Conservation (phyloP, 2,329 filamentous ascomycete species). For the Penicillium sp. region DNA sequence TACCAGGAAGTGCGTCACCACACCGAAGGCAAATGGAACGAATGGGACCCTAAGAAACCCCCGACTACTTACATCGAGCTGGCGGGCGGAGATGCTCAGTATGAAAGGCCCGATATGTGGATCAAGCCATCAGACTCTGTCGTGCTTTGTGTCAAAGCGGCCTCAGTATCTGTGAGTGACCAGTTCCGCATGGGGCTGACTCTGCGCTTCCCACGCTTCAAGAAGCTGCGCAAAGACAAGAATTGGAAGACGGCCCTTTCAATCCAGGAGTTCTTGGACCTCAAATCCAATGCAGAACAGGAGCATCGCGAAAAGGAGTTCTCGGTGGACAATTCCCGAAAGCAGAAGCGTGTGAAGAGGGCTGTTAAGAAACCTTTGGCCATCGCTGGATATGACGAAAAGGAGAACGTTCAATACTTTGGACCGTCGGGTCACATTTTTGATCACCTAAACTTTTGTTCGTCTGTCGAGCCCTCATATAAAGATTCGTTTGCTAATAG, state of each 20-base stretch:
- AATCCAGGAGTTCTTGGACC: slow-evolving; percentile 71
- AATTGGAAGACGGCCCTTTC: slow-evolving; percentile 79
- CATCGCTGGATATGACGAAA: slow-evolving; percentile 69
- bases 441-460: slow-evolving; percentile 73
- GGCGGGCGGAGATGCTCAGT: slow-evolving; percentile 72
- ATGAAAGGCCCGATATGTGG: slow-evolving; percentile 86
- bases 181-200: slow-evolving; percentile 77
- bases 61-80: slow-evolving; percentile 79
- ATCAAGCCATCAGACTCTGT: slow-evolving; percentile 87
- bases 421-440: slow-evolving; percentile 68
- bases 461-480: slow-evolving; percentile 7
- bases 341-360: slow-evolving; percentile 60
- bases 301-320: slow-evolving; percentile 73
- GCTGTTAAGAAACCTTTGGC: slow-evolving; percentile 67
- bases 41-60: slow-evolving; percentile 77
- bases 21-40: slow-evolving; percentile 88
- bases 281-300: slow-evolving; percentile 70
- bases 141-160: slow-evolving; percentile 85
- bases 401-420: slow-evolving; percentile 54
- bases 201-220: slow-evolving; percentile 88
- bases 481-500: slow-evolving; percentile 5
- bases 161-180: slow-evolving; percentile 72
- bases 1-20: slow-evolving; percentile 79
- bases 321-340: slow-evolving; percentile 67
- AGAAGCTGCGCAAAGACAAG: slow-evolving; percentile 77